Conservation (phyloP, 208 protist genomes). For the Novymonas esmeraldas region DNA sequence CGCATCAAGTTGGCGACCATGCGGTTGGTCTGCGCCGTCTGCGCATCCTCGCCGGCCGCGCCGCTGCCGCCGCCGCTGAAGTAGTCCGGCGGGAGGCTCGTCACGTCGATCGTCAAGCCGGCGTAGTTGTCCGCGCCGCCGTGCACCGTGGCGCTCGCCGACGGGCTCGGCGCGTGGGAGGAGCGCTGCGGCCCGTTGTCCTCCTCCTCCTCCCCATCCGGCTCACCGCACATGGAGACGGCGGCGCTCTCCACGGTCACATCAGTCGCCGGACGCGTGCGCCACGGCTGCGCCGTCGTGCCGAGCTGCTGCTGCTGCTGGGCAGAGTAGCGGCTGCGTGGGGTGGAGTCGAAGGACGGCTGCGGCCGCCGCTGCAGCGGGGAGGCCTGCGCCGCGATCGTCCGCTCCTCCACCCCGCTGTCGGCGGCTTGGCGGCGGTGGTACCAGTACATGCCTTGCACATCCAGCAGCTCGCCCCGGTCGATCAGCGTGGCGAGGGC, state of each 20-base stretch:
- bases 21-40: conserved; percentile 19
- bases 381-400: not conserved
- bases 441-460: conserved; percentile 47
- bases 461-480: conserved; percentile 46
- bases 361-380: not conserved
- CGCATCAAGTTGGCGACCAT: conserved; percentile 44
- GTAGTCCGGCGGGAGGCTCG: conserved; percentile 7
- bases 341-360: not conserved
- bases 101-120: conserved; percentile 10
- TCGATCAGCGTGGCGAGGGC: conserved; percentile 39
- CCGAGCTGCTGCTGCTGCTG: conserved; percentile 23
- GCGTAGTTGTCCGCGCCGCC: not conserved
- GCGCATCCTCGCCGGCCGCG: conserved; percentile 11
- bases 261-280: not conserved
- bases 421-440: conserved; percentile 18
- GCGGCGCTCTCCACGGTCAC: not conserved
- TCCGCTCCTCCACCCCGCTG: conserved; percentile 7
- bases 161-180: not conserved
- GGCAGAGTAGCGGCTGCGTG: conserved; percentile 7
- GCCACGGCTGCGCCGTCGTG: not conserved
- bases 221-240: not conserved
- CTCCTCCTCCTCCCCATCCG: conserved; percentile 1
- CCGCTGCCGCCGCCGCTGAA: conserved; percentile 8
- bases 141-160: not conserved
- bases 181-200: not conserved